Evolutionary conservation across 2,329 filamentous ascomycete species (phyloP), one percentile per base, ranked within the genome.

Genomic region (Microascus cirrosus): DNA sequence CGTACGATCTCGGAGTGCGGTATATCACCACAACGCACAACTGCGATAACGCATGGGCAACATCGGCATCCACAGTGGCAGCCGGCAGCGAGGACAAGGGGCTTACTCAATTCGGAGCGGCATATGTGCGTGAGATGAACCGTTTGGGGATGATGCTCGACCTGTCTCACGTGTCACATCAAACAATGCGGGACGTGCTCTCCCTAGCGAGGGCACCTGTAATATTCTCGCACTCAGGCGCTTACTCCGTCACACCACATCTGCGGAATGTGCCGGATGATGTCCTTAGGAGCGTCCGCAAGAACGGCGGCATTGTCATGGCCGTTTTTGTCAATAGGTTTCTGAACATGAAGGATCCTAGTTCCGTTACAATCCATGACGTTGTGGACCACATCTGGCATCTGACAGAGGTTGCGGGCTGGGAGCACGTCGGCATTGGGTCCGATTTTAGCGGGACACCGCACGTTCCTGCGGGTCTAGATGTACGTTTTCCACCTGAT

Each of bases 241-340:
- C 60, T 55, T 62, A 60, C 35, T 63, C 36, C 12, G 59, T 62
- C 25, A 63, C 60, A 56, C 61, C 62, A 48, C 64, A 60, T 45
- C 60, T 64, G 15, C 68, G 73, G 15, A 73, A 76, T 53, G 73
- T 74, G 2, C 69, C 74, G 4, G 73, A 76, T 58, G 68, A 69
- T 35, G 62, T 76, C 2, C 63, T 76, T 1, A 61, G 64, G 39
- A 59, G 62, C 55, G 60, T 76, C 1, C 65, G 65, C 1, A 59
- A 61, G 6, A 76, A 75, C 53, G 61, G 64, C 12, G 73, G 74
- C 1, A 64, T 76, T 18, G 61, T 76, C 20, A 74, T 74, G 70
- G 65, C 73, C 0, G 69, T 66, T 0, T 73, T 74, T 55, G 65
- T 72, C 35, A 42, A 66, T 7, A 63, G 66, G 39, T 63, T 64